Evolutionary conservation across 257 asterid species (phyloP).

Genomic region (Scutellaria barbata): DNA sequence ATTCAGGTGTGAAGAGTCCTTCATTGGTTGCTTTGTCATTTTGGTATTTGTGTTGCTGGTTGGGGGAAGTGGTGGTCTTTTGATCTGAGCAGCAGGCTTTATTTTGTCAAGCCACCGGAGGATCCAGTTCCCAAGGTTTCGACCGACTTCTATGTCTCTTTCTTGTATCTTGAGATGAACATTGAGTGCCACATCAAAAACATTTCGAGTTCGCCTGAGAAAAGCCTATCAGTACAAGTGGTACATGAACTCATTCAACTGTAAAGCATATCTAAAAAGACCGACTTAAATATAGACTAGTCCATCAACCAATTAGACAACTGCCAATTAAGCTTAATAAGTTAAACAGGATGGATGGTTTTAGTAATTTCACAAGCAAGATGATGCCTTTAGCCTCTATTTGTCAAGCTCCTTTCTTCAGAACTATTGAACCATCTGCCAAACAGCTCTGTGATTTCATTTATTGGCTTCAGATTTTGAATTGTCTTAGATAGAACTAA

Average conservation of each 20-base stretch:
- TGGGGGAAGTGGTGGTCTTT: constrained; percentile 47
- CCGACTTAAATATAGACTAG: too few species aligned
- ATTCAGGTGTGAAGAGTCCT: constrained; percentile 38
- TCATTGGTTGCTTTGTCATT: constrained; percentile 37
- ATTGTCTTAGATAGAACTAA: not conserved
- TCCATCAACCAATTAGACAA: not conserved
- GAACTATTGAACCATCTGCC: constrained; percentile 10
- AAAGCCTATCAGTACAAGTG: constrained; percentile 32
- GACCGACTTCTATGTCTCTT: constrained; percentile 89
- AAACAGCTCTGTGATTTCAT: not conserved
- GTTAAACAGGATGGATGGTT: not conserved
- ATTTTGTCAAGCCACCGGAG: constrained; percentile 79
- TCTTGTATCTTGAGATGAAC: constrained; percentile 76
- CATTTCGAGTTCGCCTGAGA: constrained; percentile 74
- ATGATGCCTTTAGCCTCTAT: not conserved
- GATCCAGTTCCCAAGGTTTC: constrained; percentile 81
- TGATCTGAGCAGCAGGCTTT: constrained; percentile 90
- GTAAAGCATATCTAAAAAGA: too few species aligned
- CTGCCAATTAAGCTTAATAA: not conserved
- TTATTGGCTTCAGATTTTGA: constrained; percentile 12
- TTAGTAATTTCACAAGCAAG: constrained; percentile 6
- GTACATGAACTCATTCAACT: too few species aligned
- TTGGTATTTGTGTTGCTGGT: constrained; percentile 36
- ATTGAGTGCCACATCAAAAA: constrained; percentile 73
- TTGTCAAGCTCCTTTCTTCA: not conserved